A percentile compares a stretch with the other conserved stretches of the same genome.
phyloP scores from a whole-genome alignment of 2,329 filamentous ascomycete species.

The Sporothrix humicola region DNA sequence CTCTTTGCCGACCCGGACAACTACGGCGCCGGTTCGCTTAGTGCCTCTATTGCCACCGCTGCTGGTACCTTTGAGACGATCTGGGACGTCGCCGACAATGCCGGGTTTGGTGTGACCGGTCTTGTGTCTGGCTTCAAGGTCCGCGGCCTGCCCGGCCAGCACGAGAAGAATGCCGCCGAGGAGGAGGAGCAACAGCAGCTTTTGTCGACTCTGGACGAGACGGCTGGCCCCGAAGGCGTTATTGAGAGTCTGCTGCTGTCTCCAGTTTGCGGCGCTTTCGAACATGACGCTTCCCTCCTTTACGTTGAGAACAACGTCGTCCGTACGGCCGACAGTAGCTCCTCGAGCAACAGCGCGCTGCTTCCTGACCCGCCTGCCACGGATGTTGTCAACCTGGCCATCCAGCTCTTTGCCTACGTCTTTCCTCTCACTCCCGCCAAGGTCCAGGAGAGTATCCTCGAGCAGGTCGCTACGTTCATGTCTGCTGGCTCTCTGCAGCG shows the following conservation, averaged over 20 bases:
- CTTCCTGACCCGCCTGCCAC: constrained; percentile 83
- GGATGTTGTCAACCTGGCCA: constrained; percentile 92
- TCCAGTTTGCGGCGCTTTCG: constrained; percentile 80
- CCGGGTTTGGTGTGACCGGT: constrained; percentile 89
- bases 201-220: constrained; percentile 52
- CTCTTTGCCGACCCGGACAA: constrained; percentile 93
- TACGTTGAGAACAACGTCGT: constrained; percentile 59
- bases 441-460: constrained; percentile 93
- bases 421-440: constrained; percentile 87
- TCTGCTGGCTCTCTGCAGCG: constrained; percentile 79
- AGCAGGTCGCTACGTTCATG: constrained; percentile 91
- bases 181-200: constrained; percentile 35
- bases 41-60: constrained; percentile 88
- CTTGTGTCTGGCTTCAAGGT: constrained; percentile 79
- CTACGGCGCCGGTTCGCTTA: constrained; percentile 82
- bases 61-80: constrained; percentile 89
- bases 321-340: background rate
- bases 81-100: constrained; percentile 95
- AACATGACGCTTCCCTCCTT: constrained; percentile 85
- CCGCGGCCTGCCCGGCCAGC: constrained; percentile 71
- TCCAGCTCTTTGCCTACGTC: constrained; percentile 89
- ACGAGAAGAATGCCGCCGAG: constrained; percentile 54
- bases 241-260: constrained; percentile 68
- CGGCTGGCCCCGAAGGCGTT: constrained; percentile 65
- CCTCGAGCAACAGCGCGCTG: background rate